Conservation (phyloP, 2,329 filamentous ascomycete species). For the Botryosphaeria dothidea region DNA sequence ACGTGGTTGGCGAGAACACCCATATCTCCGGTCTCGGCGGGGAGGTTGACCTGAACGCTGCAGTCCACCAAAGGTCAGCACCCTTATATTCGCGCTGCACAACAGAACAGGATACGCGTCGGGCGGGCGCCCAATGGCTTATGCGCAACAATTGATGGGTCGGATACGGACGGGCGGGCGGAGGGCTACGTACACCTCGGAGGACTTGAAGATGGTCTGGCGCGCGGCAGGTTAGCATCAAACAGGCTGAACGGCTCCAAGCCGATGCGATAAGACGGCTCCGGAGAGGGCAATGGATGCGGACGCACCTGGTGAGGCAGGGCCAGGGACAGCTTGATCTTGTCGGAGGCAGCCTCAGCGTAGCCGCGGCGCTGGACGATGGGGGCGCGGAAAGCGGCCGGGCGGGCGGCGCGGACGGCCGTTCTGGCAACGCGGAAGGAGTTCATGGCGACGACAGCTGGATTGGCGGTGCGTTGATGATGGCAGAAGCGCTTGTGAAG, state of each 20-base stretch:
- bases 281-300: background rate
- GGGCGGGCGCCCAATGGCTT: background rate
- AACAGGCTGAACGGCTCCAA: background rate
- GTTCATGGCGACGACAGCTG: constrained; percentile 67
- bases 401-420: constrained; percentile 76
- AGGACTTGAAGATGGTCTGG: constrained; percentile 69
- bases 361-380: constrained; percentile 81
- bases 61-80: constrained; percentile 33
- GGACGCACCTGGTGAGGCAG: constrained; percentile 94
- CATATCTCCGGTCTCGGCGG: constrained; percentile 98
- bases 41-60: constrained; percentile 97
- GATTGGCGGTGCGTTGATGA: constrained; percentile 16
- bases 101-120: constrained; percentile 13
- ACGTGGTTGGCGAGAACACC: constrained; percentile 99
- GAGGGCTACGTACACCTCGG: constrained; percentile 64
- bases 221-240: constrained; percentile 7
- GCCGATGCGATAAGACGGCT: background rate
- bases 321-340: constrained; percentile 95
- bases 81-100: constrained; percentile 18
- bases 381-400: constrained; percentile 72
- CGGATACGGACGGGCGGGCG: constrained; percentile 30
- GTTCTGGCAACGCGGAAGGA: constrained; percentile 88
- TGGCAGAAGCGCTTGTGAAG: constrained; percentile 10
- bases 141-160: constrained; percentile 5
- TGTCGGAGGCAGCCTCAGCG: constrained; percentile 59